Evolutionary conservation across 1,284 basidiomycete species (phyloP), one percentile per base, ranked within the genome.

Genomic region (Malassezia brasiliensis): DNA sequence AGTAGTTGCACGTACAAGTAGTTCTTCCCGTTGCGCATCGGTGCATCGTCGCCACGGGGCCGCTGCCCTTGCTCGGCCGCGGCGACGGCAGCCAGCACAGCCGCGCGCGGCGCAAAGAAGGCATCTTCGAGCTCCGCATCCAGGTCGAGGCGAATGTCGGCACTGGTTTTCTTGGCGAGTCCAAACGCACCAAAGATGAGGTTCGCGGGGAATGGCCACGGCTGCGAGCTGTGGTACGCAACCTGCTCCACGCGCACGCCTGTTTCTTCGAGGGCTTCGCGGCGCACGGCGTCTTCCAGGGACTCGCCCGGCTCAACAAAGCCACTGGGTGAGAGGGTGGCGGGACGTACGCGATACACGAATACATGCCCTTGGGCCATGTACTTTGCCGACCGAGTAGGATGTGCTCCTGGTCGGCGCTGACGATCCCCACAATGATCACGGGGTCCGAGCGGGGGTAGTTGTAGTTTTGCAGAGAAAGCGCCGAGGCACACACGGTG

Each of bases 51-150:
- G n/a, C 40, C 42, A 1, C 9, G 2, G 3, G 15, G 2, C 15
- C 39, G 6, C 8, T n/a, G 4, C 12, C 9, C 14, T 7, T 32
- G 35, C 47, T n/a, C 36, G 10, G 35, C 20, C 6, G 83, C 80
- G 20, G 78, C 74, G 35, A 94, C 77, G 8, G 88, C 82, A 0
- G 77, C 76, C 5, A 83, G 76, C 22, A 90, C 79, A 65, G 90
- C 83, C 30, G 81, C 81, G 10, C 87, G 83, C 8, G 85, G 84
- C 76, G 85, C 96, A 85, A 87, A 98, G 53, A 82, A 81, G 0
- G 89, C 90, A 68, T 96, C 90, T 72, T 87, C 85, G n/a, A 98
- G 82, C 78, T 98, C 93, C 66, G 94, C 93, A 72, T 96, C 93
- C 14, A 98, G 81, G 76, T 96, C 91, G 11, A 82, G 79, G 11